Evolutionary conservation across 2,329 filamentous ascomycete species (phyloP), one percentile per base, ranked within the genome.

Genomic region (Camptophora hylomeconis): DNA sequence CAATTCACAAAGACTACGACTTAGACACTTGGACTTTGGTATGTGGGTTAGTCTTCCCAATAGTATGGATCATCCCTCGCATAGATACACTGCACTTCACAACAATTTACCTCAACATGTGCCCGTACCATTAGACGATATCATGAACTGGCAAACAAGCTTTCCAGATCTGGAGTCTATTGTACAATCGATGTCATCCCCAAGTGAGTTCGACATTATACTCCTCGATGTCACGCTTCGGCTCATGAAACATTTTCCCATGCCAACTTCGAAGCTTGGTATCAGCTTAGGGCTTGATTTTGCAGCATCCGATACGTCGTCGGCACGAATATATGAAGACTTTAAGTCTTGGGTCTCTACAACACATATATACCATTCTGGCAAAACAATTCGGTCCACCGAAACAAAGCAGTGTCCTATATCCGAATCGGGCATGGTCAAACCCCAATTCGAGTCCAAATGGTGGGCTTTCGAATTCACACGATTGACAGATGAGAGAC

Each of bases 401-500:
- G 47, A 40, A 5, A 44, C 52, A 17, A 48, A 56, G 16, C 46
- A 52, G 16, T 40, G 38, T 24, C 32, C 32, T 8, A 20, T 29
- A 6, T 26, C 25, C 7, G 30, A 33, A 14, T 21, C 51, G 3
- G 53, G 56, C n/a, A 54, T 52, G 34, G 45, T 61, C 29, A 53
- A 52, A 33, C 55, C 57, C 12, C 47, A 52, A 3, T 59, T 62
- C 22, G 56, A 59, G 35, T 58, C 57, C 9, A 46, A 44, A 8
- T 63, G 58, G 56, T 63, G 60, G 60, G 58, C 52, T 9, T 47
- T 46, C 17, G 36, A 50, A 13, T 61, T 63, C 45, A 57, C 53
- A 1, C 41, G 54, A 15, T 41, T 58, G 31, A 59, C 54, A 2
- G 50, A 57, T 35, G 48, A 53, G 11, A 56, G 49, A 38, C 53